Percentiles rank a stretch among this genome's conserved stretches.
phyloP scores from a whole-genome alignment of 129 eudicot species.

The Kitagawia praeruptora region DNA sequence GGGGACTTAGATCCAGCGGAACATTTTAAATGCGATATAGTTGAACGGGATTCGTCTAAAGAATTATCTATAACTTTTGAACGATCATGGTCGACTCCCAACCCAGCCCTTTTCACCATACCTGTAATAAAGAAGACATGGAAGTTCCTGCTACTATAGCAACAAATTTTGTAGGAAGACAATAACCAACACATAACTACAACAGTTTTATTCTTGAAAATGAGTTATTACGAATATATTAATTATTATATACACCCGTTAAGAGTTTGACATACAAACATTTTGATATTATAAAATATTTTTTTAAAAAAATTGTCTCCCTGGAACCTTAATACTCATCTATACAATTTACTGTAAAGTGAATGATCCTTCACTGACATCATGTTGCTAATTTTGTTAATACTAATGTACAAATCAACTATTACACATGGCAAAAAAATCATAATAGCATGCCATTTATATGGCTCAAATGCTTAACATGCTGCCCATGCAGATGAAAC shows the following conservation, averaged over 20 bases:
- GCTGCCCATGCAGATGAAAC: background rate
- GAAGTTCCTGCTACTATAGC: background rate
- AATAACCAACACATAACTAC: background rate
- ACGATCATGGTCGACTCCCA: constrained; percentile 63
- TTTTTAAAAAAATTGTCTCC: background rate
- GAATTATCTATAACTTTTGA: constrained; percentile 41
- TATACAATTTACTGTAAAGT: background rate
- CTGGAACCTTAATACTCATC: background rate
- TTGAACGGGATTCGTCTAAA: no score
- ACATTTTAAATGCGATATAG: constrained; percentile 52
- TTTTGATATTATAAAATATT: background rate
- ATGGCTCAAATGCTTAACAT: background rate
- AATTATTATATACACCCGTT: no score
- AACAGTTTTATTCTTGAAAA: background rate
- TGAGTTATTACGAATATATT: background rate
- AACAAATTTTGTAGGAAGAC: background rate
- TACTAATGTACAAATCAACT: background rate
- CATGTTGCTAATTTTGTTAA: background rate
- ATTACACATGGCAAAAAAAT: background rate
- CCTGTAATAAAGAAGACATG: constrained; percentile 33
- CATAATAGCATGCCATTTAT: background rate
- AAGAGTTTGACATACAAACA: background rate
- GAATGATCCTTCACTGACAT: background rate
- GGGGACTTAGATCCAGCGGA: constrained; percentile 24
- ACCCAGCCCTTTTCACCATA: constrained; percentile 60